These are phyloP conservation scores for Acanthamoeba healyi DNA, from an alignment of 208 protist species.

Conservation along the genomic window DNA sequence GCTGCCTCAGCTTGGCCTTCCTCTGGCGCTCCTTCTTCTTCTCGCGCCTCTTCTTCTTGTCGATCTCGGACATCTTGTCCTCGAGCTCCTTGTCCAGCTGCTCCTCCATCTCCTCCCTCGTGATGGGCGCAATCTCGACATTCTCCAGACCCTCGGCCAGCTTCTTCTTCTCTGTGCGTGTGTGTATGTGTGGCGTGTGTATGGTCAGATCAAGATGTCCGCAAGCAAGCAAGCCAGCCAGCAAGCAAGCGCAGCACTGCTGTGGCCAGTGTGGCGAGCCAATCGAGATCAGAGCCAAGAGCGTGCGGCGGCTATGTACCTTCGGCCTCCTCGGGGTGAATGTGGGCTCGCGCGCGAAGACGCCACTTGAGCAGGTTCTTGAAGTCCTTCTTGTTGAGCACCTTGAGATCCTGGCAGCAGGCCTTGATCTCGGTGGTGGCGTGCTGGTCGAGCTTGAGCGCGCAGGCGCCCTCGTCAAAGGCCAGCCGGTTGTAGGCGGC, in stretches of 20 bases:
- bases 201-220: no score
- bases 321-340: slow-evolving; percentile 91
- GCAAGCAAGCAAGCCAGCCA: no score
- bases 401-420: slow-evolving; percentile 94
- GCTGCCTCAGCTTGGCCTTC: slow-evolving; percentile 93
- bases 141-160: slow-evolving; percentile 9
- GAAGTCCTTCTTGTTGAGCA: slow-evolving; percentile 96
- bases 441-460: slow-evolving; percentile 13
- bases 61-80: slow-evolving; percentile 91
- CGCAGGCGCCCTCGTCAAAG: slow-evolving; percentile 92
- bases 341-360: slow-evolving; percentile 89
- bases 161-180: slow-evolving; percentile 63
- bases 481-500: slow-evolving; percentile 93
- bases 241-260: no score
- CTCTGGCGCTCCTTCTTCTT: slow-evolving; percentile 94
- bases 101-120: slow-evolving; percentile 79
- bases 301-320: no score
- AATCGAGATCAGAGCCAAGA: no score
- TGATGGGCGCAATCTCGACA: neutral
- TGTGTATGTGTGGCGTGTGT: neutral
- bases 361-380: slow-evolving; percentile 96
- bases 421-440: neutral
- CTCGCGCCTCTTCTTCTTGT: slow-evolving; percentile 94
- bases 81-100: slow-evolving; percentile 93
- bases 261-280: no score